Conservation (phyloP, 495 filamentous ascomycete genomes). For the Aspergillus indologenus region DNA sequence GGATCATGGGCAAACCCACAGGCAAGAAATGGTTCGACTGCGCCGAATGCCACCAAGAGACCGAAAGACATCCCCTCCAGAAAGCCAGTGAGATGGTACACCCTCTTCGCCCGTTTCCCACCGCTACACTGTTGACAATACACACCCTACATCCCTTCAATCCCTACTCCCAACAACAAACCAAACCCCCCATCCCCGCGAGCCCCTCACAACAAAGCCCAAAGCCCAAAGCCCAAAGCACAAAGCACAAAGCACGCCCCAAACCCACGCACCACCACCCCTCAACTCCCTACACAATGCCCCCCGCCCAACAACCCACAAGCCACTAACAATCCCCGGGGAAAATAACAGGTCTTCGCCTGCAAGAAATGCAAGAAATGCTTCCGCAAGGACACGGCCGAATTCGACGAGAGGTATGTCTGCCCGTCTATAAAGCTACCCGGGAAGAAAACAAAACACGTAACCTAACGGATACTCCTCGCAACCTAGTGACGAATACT, state of each 20-base stretch:
- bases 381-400: conserved; percentile 86
- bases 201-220: too few relatives aligned
- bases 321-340: background rate
- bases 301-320: background rate
- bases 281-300: background rate
- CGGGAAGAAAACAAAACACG: too few relatives aligned
- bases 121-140: too few relatives aligned
- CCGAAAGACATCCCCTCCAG: conserved; percentile 68
- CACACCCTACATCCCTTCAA: too few relatives aligned
- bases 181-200: background rate
- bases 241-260: background rate
- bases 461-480: background rate
- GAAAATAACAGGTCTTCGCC: conserved; percentile 57
- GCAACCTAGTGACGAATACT: conserved; percentile 89
- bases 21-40: conserved; percentile 98
- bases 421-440: too few relatives aligned
- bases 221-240: too few relatives aligned
- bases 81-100: conserved; percentile 80
- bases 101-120: too few relatives aligned
- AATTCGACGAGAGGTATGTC: conserved; percentile 80
- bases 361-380: conserved; percentile 99
- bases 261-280: too few relatives aligned
- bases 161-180: background rate
- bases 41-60: conserved; percentile 87
- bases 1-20: conserved; percentile 28